Percentiles rank a stretch among this genome's conserved stretches.
Evolutionary conservation across 108 stramenopile species (phyloP).

Genomic region (Skeletonema grethae): DNA sequence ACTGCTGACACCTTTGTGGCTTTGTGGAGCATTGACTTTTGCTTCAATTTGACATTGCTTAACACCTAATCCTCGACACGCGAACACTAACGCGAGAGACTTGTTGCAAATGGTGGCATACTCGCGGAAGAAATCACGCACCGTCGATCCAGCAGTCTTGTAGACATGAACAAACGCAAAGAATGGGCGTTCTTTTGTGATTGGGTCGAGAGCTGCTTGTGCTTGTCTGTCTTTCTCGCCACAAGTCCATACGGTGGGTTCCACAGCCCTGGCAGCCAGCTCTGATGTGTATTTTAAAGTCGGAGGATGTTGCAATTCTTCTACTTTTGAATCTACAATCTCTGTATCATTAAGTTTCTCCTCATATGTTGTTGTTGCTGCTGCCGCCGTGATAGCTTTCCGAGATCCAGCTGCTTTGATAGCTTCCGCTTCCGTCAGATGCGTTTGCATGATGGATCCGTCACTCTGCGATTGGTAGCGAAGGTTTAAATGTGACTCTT

Average conservation of each 20-base stretch:
- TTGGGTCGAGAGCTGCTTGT: conserved; percentile 8
- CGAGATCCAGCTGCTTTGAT: too few species aligned
- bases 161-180: conserved; percentile 62
- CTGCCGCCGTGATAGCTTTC: background rate
- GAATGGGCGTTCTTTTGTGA: conserved; percentile 32
- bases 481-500: background rate
- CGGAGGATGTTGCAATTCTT: too few species aligned
- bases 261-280: background rate
- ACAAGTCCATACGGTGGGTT: conserved; percentile 25
- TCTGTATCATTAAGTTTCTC: too few species aligned
- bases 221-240: conserved; percentile 10
- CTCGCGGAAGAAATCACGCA: conserved; percentile 43
- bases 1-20: conserved; percentile 3
- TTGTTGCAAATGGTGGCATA: conserved; percentile 47
- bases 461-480: background rate
- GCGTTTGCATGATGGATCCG: background rate
- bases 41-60: conserved; percentile 16
- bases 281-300: background rate
- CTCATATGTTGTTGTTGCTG: background rate
- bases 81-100: conserved; percentile 22
- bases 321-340: too few species aligned
- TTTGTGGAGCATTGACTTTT: background rate
- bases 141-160: conserved; percentile 65
- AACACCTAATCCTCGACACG: conserved; percentile 12
- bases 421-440: background rate